Evolutionary conservation across 495 filamentous ascomycete genomes (phyloP), one percentile per base, ranked within the genome.

Genomic region (Tetracladium setigerum): DNA sequence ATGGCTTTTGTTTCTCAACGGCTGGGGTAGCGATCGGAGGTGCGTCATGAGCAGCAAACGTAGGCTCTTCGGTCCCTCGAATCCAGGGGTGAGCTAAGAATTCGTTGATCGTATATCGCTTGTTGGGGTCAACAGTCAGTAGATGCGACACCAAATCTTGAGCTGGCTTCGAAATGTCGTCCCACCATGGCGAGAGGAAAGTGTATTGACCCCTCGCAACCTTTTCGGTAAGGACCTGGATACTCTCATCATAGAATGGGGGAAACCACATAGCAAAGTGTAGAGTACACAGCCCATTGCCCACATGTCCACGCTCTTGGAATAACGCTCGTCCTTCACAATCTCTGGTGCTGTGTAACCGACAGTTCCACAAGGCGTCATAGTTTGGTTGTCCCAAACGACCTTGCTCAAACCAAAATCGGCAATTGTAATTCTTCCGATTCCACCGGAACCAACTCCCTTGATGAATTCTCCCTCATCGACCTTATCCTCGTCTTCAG

Each of bases 281-380:
- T 98, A 98, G 14, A 98, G 77, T 7, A 98, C 92, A 66, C 92
- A 98, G 10, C 92, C 92, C 32, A 98, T 66, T 11, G 92, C 92
- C 92, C 92, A 98, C 92, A 98, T 98, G 54, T 98, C 92, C 34
- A 98, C 92, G 56, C 88, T 90, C 71, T 97, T 98, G 6, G 92
- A 97, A 59, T 98, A 98, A 32, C 91, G 81, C 63, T 98, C 92
- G 67, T 98, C 92, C 67, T 97, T 97, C 44, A 98, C 92, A 41
- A 98, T 98, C 64, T 98, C 92, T 5, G 92, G 92, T n/a, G 92
- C 92, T 13, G 92, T 97, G 64, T 98, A 98, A 27, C 92, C 92
- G 45, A 97, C 92, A 3, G 92, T 98, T 30, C 92, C 92, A 65
- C 92, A 98, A 16, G 92, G 92, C 2, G 92, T 98, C 89, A 96